Base-by-base conservation (phyloP, 2,329 filamentous ascomycete species). In the Cyclaneusma minus region DNA sequence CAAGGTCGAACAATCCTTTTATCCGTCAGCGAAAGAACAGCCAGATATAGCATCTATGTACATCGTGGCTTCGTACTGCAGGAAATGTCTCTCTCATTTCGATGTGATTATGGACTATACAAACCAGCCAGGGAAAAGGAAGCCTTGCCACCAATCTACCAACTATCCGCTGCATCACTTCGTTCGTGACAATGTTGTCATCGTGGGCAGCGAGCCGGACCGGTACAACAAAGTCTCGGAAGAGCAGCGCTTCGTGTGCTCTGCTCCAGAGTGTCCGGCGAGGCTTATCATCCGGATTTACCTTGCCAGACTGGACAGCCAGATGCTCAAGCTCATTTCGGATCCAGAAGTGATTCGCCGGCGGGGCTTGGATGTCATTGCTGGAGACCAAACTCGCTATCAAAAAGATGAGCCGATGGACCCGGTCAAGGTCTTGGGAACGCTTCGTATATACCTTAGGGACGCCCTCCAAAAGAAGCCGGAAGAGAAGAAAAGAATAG, bases 111-210 rank as follows among this genome's bases (percentile, higher is more conserved):
- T 74, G 17, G 58, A 63, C 32, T 68, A 64, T 36, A 52, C 51
- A 8, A 44, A 52, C n/a, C 45, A 43, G 24, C 47, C 47, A 16
- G 47, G 42, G 25, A 42, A 44, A 21, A 30, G 33, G 28, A 30
- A 26, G 12, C 35, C 41, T 10, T 45, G 41, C 26, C 34, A 33
- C 16, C 49, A 57, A 5, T 67, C 54, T 28, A 33, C 41, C 7
- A 49, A 58, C 2, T 60, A 56, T 34, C 66, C 68, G 16, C 45
- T 79, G 4, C 75, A 81, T 44, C 74, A 80, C 44, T 60, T 77
- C 31, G 38, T 33, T n/a, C 31, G 38, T 23, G 28, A 34, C 4
- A 48, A 30, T 16, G 31, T 40, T 17, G 51, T 32, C 22, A 3
- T 13, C 43, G 31, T 13, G 34, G 40, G 3, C 16, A 9, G 13